A percentile compares a stretch with the other conserved stretches of the same genome.
These are phyloP conservation scores for Dactylellina parvicollis DNA, from an alignment of 2,329 filamentous ascomycete species.

Conservation along the genomic window DNA sequence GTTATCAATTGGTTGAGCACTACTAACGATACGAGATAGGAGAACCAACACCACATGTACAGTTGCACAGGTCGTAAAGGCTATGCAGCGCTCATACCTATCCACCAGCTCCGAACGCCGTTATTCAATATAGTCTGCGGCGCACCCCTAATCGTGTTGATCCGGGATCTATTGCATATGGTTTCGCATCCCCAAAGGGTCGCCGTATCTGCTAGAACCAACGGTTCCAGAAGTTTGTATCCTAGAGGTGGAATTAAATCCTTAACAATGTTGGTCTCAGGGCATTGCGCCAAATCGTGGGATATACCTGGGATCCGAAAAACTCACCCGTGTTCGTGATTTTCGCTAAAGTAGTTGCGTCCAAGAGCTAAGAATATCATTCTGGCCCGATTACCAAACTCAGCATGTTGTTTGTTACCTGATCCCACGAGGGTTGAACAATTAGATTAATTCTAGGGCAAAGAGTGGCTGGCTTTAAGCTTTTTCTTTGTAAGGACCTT, in stretches of 20 bases:
- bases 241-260: not conserved
- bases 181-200: slow-evolving; percentile 15
- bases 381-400: slow-evolving; percentile 31
- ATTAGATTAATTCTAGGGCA: not conserved
- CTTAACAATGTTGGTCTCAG: not conserved
- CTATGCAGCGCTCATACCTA: not conserved
- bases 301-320: too few relatives aligned
- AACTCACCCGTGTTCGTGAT: slow-evolving; percentile 46
- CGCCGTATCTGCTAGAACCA: slow-evolving; percentile 36
- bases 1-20: too few relatives aligned
- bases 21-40: too few relatives aligned
- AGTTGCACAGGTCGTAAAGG: not conserved
- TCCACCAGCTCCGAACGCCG: not conserved
- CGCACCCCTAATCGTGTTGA: slow-evolving; percentile 3
- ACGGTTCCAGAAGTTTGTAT: slow-evolving; percentile 44
- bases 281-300: too few relatives aligned
- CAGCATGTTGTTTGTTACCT: slow-evolving; percentile 35
- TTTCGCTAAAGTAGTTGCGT: slow-evolving; percentile 15
- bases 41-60: not conserved
- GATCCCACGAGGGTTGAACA: too few relatives aligned
- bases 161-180: slow-evolving; percentile 5
- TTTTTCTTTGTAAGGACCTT: not conserved
- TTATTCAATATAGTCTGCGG: slow-evolving; percentile 24
- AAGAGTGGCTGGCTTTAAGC: not conserved
- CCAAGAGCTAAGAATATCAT: slow-evolving; percentile 33